A percentile compares a stretch with the other conserved stretches of the same genome.
Evolutionary conservation across 1,284 basidiomycete species (phyloP).

Genomic region (Neotropicomus parvogracilis): DNA sequence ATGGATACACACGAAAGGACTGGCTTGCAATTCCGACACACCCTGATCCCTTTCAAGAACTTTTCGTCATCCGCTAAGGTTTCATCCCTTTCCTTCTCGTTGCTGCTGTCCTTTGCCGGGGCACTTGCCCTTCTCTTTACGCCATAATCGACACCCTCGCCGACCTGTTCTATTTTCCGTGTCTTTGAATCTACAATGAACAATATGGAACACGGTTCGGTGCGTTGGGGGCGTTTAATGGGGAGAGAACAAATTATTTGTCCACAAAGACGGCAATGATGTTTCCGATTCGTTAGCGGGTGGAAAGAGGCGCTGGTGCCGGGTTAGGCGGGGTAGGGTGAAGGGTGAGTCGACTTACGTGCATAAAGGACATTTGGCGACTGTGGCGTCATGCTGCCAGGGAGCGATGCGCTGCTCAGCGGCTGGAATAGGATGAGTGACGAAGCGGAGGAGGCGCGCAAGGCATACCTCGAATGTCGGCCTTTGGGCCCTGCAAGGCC

Average conservation of each 20-base stretch:
- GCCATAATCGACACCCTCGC: conserved; percentile 84
- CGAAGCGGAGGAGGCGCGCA: neutral
- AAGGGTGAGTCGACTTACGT: conserved; percentile 47
- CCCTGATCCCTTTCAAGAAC: conserved; percentile 77
- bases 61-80: conserved; percentile 62
- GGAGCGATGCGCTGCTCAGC: conserved; percentile 92
- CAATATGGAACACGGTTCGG: conserved; percentile 68
- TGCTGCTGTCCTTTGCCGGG: conserved; percentile 32
- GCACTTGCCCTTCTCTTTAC: conserved; percentile 48
- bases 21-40: conserved; percentile 79
- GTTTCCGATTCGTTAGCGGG: conserved; percentile 88
- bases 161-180: conserved; percentile 77
- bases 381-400: conserved; percentile 84
- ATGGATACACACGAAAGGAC: conserved; percentile 62
- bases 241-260: conserved; percentile 91
- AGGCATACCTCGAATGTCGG: conserved; percentile 55
- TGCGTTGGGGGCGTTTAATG: conserved; percentile 67
- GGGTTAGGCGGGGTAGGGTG: neutral
- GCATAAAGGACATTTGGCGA: conserved; percentile 83
- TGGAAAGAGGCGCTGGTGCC: conserved; percentile 71
- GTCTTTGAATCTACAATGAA: conserved; percentile 78
- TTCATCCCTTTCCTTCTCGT: conserved; percentile 40
- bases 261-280: conserved; percentile 95
- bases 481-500: conserved; percentile 41
- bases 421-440: conserved; percentile 40